Conservation (phyloP, 1,284 basidiomycete species). For the Boletus smithii region DNA sequence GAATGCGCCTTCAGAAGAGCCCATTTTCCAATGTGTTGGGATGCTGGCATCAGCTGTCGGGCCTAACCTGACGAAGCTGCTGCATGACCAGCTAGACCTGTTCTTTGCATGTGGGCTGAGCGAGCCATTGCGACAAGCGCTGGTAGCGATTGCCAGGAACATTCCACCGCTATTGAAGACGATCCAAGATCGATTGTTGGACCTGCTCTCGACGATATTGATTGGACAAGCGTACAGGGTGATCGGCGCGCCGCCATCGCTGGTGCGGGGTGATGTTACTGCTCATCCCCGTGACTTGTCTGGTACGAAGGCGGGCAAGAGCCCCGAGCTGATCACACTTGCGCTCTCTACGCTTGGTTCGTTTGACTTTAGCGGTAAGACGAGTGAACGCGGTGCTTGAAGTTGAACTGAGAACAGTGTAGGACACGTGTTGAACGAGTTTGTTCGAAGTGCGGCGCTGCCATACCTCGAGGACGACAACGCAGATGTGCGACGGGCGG, state of each 20-base stretch:
- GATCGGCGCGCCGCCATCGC: slow-evolving; percentile 70
- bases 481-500: slow-evolving; percentile 84
- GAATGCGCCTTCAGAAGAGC: slow-evolving; percentile 90
- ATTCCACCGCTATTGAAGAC: slow-evolving; percentile 91
- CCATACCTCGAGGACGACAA: slow-evolving; percentile 95
- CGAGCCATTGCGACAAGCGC: slow-evolving; percentile 83
- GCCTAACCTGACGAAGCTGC: slow-evolving; percentile 90
- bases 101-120: slow-evolving; percentile 97
- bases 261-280: slow-evolving; percentile 51
- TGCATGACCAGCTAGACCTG: slow-evolving; percentile 95
- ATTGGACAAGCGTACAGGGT: slow-evolving; percentile 84
- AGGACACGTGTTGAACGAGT: slow-evolving; percentile 95
- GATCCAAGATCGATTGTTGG: slow-evolving; percentile 91
- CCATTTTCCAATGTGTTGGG: slow-evolving; percentile 97
- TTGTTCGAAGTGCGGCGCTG: slow-evolving; percentile 88
- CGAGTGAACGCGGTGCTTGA: neutral
- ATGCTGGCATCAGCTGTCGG: slow-evolving; percentile 96
- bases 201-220: slow-evolving; percentile 77
- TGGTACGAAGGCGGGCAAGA: slow-evolving; percentile 50
- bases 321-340: slow-evolving; percentile 76
- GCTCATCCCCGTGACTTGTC: slow-evolving; percentile 57
- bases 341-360: slow-evolving; percentile 87
- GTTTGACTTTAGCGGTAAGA: slow-evolving; percentile 90
- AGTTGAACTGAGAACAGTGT: slow-evolving; percentile 13
- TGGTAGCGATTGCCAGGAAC: slow-evolving; percentile 82